Evolutionary conservation across 2,329 filamentous ascomycete genomes (phyloP).

Genomic region (Phaeosphaeria sp.): DNA sequence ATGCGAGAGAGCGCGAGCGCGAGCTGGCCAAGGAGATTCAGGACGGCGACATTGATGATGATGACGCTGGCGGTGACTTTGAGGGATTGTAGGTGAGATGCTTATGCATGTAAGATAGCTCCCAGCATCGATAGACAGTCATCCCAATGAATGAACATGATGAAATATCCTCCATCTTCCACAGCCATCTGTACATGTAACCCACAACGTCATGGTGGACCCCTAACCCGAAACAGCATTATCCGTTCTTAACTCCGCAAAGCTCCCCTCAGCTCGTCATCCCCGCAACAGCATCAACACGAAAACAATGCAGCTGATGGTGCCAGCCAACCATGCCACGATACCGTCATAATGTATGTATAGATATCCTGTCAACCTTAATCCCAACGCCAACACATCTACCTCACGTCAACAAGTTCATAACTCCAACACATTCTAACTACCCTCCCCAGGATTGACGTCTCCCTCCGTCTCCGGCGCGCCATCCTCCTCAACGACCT

Average conservation of each 20-base stretch:
- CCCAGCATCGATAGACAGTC: conserved; percentile 27
- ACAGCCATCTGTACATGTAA: no score
- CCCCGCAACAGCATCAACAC: conserved; percentile 15
- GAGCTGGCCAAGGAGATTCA: conserved; percentile 99
- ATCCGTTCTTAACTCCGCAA: conserved; percentile 33
- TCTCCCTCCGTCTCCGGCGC: conserved; percentile 77
- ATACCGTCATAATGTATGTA: conserved; percentile 30
- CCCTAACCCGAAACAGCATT: conserved; percentile 30
- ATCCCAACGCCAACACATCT: no score
- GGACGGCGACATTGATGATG: conserved; percentile 95
- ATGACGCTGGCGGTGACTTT: conserved; percentile 94
- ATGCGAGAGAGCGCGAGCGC: conserved; percentile 93
- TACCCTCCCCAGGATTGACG: conserved; percentile 83
- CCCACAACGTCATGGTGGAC: conserved; percentile 7
- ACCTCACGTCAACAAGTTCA: no score
- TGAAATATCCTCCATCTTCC: background rate
- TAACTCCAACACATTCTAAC: no score
- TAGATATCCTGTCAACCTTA: no score
- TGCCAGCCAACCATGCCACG: conserved; percentile 29
- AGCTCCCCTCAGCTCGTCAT: conserved; percentile 20
- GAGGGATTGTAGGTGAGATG: conserved; percentile 76
- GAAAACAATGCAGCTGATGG: conserved; percentile 2
- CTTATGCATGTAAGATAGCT: conserved; percentile 25
- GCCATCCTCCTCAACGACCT: conserved; percentile 79
- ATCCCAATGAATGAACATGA: background rate